Conservation (phyloP, 108 stramenopile species). For the Skeletonema costatum region DNA sequence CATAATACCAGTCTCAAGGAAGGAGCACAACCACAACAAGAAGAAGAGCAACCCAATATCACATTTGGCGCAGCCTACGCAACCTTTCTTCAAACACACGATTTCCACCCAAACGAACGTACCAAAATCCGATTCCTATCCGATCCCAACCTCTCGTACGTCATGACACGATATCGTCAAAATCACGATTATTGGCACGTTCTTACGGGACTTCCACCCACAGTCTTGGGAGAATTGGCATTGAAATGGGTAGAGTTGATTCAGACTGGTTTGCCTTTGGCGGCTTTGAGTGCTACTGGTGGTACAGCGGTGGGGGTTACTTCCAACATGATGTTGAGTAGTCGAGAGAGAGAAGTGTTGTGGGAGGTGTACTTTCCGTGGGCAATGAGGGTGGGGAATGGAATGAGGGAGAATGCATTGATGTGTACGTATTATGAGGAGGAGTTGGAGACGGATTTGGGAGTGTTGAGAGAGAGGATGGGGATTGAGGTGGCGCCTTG, state of each 20-base stretch:
- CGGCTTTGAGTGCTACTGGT: constrained; percentile 69
- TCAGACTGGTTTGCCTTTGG: constrained; percentile 94
- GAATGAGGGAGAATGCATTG: constrained; percentile 32
- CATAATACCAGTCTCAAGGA: constrained; percentile 20
- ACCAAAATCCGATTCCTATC: constrained; percentile 67
- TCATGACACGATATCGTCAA: constrained; percentile 95
- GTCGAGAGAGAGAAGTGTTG: constrained; percentile 47
- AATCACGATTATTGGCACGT: constrained; percentile 96
- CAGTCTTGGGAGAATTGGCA: constrained; percentile 93
- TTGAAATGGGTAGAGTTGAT: constrained; percentile 96
- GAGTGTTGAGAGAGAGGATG: constrained; percentile 62
- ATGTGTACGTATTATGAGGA: constrained; percentile 86
- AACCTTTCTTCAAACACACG: constrained; percentile 78
- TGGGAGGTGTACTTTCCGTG: constrained; percentile 77
- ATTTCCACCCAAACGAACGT: constrained; percentile 89
- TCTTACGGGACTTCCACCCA: constrained; percentile 92
- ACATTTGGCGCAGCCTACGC: constrained; percentile 93
- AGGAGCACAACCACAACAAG: constrained; percentile 24
- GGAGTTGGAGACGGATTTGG: constrained; percentile 80
- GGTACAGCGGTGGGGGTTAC: constrained; percentile 53
- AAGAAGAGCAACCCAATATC: constrained; percentile 8
- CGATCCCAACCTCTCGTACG: constrained; percentile 87
- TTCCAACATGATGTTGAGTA: constrained; percentile 7
- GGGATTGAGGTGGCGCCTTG: constrained; percentile 71
- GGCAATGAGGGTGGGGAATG: constrained; percentile 54